Evolutionary conservation across 768 basidiomycete species (phyloP).

Genomic region (Agaricus subrufescens): DNA sequence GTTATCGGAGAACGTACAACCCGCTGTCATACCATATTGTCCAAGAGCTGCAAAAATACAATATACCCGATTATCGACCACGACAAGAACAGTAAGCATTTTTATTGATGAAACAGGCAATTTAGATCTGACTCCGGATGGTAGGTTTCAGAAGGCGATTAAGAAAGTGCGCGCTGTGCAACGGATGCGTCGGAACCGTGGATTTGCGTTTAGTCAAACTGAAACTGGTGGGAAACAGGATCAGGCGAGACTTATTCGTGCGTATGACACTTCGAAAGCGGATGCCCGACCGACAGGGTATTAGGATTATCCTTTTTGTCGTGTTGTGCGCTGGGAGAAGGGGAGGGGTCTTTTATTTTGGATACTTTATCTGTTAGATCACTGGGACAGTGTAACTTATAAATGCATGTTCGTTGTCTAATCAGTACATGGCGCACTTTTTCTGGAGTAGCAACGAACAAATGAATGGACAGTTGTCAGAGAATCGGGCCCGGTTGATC

Average conservation of each 20-base stretch:
- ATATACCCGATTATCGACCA: slow-evolving; percentile 93
- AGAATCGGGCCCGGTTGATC: too few species aligned
- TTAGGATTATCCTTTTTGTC: slow-evolving; percentile 25
- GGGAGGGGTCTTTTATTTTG: neutral
- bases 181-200: slow-evolving; percentile 92
- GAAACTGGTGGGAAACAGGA: slow-evolving; percentile 83
- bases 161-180: slow-evolving; percentile 99
- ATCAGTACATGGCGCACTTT: neutral
- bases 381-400: slow-evolving; percentile 34
- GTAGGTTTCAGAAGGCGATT: slow-evolving; percentile 96
- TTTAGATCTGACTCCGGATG: slow-evolving; percentile 10
- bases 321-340: neutral
- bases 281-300: slow-evolving; percentile 72
- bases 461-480: too few species aligned
- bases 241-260: slow-evolving; percentile 79
- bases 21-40: slow-evolving; percentile 97
- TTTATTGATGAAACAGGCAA: slow-evolving; percentile 1
- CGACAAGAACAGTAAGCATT: slow-evolving; percentile 88
- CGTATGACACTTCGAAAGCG: slow-evolving; percentile 83
- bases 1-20: slow-evolving; percentile 86
- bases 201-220: slow-evolving; percentile 98
- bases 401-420: slow-evolving; percentile 14
- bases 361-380: neutral
- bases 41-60: slow-evolving; percentile 99
- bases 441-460: too few species aligned